Base-by-base conservation (phyloP, 164 flowering plant genomes). In the Tetracentron sinense region DNA sequence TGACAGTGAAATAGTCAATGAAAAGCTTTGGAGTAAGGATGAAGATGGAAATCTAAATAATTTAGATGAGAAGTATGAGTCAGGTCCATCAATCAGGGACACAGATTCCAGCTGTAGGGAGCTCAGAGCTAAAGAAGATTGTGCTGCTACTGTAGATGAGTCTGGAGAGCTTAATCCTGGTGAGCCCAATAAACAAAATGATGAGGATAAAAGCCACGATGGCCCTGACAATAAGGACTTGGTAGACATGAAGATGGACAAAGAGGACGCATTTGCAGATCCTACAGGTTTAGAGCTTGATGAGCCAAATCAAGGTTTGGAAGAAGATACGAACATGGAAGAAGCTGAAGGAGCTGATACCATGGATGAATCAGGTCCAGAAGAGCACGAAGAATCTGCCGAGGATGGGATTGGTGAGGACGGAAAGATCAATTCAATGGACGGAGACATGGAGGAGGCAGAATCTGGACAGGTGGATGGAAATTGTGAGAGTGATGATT, bases 101-200 rank as follows among this genome's bases (percentile, higher is more conserved):
- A 67, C 33, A 10, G 82, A 86, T 70, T 54, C 74, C 17, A 70
- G 53, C 67, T 35, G 27, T 56, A 72, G 79, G 62, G 97, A 92
- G 81, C 78, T 95, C n/a, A 79, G 96, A 74, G 99, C 85, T 52
- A 95, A 82, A 77, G 96, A 94, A 49, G 95, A 89, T 64, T 47
- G 64, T 58, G 75, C 65, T 21, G 54, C 68, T 62, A 33, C 56
- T 49, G 56, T 38, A 48, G 79, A 80, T 70, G 92, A 84, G 33
- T 59, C 69, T 48, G 78, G 65, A 42, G 85, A 83, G 30, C 54
- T 48, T 16, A 71, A 79, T 60, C 61, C 62, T 35, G 83, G 81
- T 57, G 79, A 79, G 48, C 35, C 51, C 63, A 65, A 74, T 16
- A 63, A 74, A 33, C 29, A 60, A 28, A 58, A 72, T 7, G 71